A percentile compares a stretch with the other conserved stretches of the same genome.
These are phyloP conservation scores for Macrophomina tecta DNA, from an alignment of 2,329 filamentous ascomycete genomes.

Conservation along the genomic window DNA sequence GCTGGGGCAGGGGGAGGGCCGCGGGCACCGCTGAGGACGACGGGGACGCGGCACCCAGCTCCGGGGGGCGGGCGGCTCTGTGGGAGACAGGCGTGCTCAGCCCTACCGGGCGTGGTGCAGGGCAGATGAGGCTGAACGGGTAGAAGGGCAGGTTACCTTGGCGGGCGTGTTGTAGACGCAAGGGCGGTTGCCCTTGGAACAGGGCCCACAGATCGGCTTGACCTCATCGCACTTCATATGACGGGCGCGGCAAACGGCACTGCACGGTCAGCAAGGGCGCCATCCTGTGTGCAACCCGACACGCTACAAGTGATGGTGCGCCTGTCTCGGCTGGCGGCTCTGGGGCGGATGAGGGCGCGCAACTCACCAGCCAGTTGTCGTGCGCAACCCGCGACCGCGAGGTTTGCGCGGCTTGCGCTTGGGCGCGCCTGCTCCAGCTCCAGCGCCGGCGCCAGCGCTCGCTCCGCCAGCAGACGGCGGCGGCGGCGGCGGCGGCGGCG, in stretches of 20 bases:
- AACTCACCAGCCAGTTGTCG: constrained; percentile 52
- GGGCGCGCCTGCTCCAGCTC: not conserved
- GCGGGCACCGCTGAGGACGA: not conserved
- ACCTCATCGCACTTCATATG: constrained; percentile 60
- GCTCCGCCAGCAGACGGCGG: no score
- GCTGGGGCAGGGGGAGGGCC: not conserved
- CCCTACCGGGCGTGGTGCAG: constrained; percentile 18
- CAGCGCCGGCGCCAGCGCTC: constrained; percentile 29
- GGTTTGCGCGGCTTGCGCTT: constrained; percentile 48
- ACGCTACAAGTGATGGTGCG: not conserved
- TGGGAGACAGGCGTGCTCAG: constrained; percentile 9
- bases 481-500: not conserved
- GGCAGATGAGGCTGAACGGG: not conserved
- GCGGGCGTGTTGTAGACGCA: constrained; percentile 44
- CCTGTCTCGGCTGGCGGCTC: constrained; percentile 3
- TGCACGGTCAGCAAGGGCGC: constrained; percentile 31
- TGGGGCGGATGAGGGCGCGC: constrained; percentile 25
- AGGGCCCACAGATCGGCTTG: constrained; percentile 52
- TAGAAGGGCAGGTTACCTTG: constrained; percentile 26
- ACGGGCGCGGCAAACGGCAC: constrained; percentile 53
- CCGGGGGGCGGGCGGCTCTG: constrained; percentile 12
- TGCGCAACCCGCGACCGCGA: constrained; percentile 51
- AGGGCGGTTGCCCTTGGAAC: constrained; percentile 50
- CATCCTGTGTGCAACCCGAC: not conserved
- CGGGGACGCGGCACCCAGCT: not conserved